Base-by-base conservation (phyloP, 768 basidiomycete species). In the Chalciporus piperatus region DNA sequence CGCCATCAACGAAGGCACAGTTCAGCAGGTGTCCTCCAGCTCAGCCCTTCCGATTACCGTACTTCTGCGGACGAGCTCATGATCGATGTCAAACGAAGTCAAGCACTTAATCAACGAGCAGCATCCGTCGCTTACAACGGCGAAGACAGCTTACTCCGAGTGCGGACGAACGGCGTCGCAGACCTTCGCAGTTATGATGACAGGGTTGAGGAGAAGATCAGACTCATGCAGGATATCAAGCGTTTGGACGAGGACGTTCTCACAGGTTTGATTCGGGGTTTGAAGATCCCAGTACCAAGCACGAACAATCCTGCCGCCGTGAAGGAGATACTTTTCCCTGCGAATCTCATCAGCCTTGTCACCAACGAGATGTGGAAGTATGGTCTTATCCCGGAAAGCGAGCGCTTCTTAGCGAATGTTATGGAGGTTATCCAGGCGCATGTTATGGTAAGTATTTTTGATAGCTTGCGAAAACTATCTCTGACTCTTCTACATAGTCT, bases 321-420 rank as follows among this genome's bases (percentile, higher is more conserved):
- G 55, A 98, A 98, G 72, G 97, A 99, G 69, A 94, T 99, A 48
- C 78, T 99, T 38, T 99, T 99, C 85, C 97, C 97, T 11, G 95
- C 97, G 22, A 98, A 98, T 69, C 82, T 99, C 53, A 98, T 99
- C 71, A 92, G 90, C 66, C 75, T 98, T 42, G 87, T 97, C 58
- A 96, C 94, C n/a, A 99, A 99, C 70, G 97, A 98, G 72, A 99
- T 99, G 97, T 98, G 97, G 97, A 98, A 97, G 72, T 94, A 96
- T 63, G 93, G 95, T 44, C 82, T 99, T 58, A 98, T 98, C 59
- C 79, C 85, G 14, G 97, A 99, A 71, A 96, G 93, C 73, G 97
- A 98, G 70, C 80, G 95, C 43, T 98, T 99, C 82, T 76, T 99
- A 51, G 97, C 97, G 32, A 98, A 96, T 67, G 91, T 98, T 50